Conservation (phyloP, 139 green algal species). For the Chlorokybus atmophyticus region DNA sequence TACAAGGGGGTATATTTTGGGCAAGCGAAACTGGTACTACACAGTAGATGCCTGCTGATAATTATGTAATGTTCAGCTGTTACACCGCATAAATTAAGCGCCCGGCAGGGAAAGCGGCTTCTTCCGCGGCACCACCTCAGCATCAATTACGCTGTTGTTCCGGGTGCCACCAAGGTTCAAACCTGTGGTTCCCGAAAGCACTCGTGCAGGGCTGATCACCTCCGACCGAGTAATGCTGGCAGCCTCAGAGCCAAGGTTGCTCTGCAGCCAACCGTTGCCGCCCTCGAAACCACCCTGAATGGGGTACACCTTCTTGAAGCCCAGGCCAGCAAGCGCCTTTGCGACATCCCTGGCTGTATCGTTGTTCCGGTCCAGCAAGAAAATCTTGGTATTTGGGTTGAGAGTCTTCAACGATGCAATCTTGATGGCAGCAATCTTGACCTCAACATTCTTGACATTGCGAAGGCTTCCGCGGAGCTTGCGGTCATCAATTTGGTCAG, state of each 20-base stretch:
- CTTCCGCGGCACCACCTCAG: too few relatives aligned
- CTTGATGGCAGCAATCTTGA: slow-evolving; percentile 18
- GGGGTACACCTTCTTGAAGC: slow-evolving; percentile 13
- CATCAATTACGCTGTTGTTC: too few relatives aligned
- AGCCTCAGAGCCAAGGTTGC: slow-evolving; percentile 13
- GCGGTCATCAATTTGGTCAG: slow-evolving; percentile 1
- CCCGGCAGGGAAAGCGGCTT: too few relatives aligned
- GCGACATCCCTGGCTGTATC: slow-evolving; percentile 9
- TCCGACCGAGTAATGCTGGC: neutral
- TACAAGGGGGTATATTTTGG: too few relatives aligned
- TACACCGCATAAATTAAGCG: too few relatives aligned
- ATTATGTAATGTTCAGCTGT: too few relatives aligned
- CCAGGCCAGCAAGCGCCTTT: slow-evolving; percentile 3
- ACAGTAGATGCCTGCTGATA: too few relatives aligned
- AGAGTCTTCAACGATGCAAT: slow-evolving; percentile 17
- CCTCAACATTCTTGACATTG: slow-evolving; percentile 15
- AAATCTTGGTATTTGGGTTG: slow-evolving; percentile 12
- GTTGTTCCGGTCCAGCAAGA: slow-evolving; percentile 19
- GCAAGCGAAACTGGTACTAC: too few relatives aligned
- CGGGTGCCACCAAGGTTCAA: too few relatives aligned
- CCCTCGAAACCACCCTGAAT: slow-evolving; percentile 14
- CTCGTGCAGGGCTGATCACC: neutral
- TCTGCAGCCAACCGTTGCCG: slow-evolving; percentile 13
- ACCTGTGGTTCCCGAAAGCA: too few relatives aligned
- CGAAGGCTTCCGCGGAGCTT: slow-evolving; percentile 20